Conservation (phyloP, 208 protist species). For the Angomonas ambiguus region DNA sequence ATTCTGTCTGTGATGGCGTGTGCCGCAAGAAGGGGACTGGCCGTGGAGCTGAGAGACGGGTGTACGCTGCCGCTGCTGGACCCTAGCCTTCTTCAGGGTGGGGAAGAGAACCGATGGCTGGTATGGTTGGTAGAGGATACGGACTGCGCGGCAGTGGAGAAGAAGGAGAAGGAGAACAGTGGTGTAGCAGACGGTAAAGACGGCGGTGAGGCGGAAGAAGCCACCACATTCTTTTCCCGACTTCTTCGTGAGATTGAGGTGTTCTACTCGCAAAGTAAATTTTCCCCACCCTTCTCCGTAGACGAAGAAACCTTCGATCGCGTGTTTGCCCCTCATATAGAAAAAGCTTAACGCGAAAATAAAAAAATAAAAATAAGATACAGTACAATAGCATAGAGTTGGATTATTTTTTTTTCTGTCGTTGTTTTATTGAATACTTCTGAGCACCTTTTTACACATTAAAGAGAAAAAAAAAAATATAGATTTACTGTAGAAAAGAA, state of each 20-base stretch:
- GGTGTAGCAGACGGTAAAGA: background rate
- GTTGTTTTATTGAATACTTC: conserved; percentile 10
- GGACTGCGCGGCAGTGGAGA: background rate
- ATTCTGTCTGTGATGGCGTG: conserved; percentile 55
- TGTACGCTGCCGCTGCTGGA: conserved; percentile 43
- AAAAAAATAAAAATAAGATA: background rate
- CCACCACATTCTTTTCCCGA: conserved; percentile 20
- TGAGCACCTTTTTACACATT: too few relatives aligned
- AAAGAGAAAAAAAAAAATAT: too few relatives aligned
- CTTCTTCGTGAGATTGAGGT: conserved; percentile 29
- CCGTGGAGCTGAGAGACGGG: conserved; percentile 47
- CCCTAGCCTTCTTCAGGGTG: conserved; percentile 22
- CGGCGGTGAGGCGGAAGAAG: background rate
- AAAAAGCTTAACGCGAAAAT: too few relatives aligned
- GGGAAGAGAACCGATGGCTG: conserved; percentile 44
- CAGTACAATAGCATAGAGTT: background rate
- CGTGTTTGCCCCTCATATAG: conserved; percentile 25
- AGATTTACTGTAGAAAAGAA: background rate
- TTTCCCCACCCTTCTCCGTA: conserved; percentile 36
- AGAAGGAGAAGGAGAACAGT: conserved; percentile 1
- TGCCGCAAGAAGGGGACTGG: conserved; percentile 33
- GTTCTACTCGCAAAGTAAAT: conserved; percentile 28
- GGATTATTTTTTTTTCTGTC: background rate
- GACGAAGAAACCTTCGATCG: conserved; percentile 48
- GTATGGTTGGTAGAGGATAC: conserved; percentile 41